Evolutionary conservation across 805 yeast species (phyloP).

Genomic region (Hanseniaspora thailandica): DNA sequence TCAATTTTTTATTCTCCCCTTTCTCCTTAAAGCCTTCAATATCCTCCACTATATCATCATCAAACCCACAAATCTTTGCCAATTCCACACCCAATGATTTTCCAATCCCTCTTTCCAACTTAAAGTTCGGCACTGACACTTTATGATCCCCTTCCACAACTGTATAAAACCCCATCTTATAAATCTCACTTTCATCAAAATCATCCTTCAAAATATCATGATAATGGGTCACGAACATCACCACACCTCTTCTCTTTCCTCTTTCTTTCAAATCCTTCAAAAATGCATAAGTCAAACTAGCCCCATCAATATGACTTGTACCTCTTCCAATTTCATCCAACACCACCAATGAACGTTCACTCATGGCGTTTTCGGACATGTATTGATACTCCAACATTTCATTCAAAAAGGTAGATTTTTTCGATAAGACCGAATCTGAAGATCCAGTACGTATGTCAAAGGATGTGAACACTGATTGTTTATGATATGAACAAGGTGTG

Average conservation of each 20-base stretch:
- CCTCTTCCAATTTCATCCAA: slow-evolving; percentile 96
- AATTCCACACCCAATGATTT: slow-evolving; percentile 78
- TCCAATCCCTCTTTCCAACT: slow-evolving; percentile 37
- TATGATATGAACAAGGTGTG: slow-evolving; percentile 54
- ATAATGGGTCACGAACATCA: slow-evolving; percentile 76
- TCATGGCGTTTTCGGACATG: slow-evolving; percentile 67
- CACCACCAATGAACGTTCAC: slow-evolving; percentile 59
- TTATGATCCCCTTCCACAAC: slow-evolving; percentile 30
- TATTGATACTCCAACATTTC: slow-evolving; percentile 93
- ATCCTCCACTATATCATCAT: slow-evolving; percentile 33
- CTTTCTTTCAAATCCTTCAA: slow-evolving; percentile 42
- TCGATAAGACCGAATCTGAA: slow-evolving; percentile 58
- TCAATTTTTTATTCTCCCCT: neutral
- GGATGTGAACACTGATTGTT: slow-evolving; percentile 55
- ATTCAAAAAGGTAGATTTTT: slow-evolving; percentile 82
- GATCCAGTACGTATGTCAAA: slow-evolving; percentile 66
- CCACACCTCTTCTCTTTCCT: slow-evolving; percentile 36
- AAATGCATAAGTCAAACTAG: slow-evolving; percentile 66
- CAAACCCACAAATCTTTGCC: slow-evolving; percentile 62
- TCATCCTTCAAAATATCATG: slow-evolving; percentile 46
- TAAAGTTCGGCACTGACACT: slow-evolving; percentile 37
- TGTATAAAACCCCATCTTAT: slow-evolving; percentile 58
- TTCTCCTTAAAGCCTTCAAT: neutral
- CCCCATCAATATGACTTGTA: slow-evolving; percentile 71
- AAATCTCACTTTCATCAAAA: slow-evolving; percentile 35